These are phyloP conservation scores for Claviceps sp. DNA, from an alignment of 2,329 filamentous ascomycete species.

Conservation along the genomic window DNA sequence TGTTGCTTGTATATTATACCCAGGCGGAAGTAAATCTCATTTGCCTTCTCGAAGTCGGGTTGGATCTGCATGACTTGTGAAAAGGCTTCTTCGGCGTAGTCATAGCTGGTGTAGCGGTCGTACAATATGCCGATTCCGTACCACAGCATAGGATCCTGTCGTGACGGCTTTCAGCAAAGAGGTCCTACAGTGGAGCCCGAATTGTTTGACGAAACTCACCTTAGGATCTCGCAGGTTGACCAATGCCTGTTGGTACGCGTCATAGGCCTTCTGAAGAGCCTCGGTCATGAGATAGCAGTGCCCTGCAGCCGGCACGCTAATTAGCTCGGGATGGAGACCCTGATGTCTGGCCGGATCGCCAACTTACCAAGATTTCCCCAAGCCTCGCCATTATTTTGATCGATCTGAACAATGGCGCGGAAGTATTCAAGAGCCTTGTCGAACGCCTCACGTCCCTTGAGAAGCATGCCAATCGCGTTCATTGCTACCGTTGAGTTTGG, in stretches of 20 bases:
- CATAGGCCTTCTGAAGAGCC: constrained; percentile 90
- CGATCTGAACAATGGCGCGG: constrained; percentile 79
- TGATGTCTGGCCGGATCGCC: constrained; percentile 10
- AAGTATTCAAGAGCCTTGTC: constrained; percentile 89
- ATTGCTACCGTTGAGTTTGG: constrained; percentile 79
- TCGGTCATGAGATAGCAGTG: constrained; percentile 99
- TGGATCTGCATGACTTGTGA: constrained; percentile 99
- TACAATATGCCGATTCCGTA: constrained; percentile 98
- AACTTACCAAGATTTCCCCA: constrained; percentile 83
- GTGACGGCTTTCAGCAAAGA: not conserved
- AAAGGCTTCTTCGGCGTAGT: constrained; percentile 95
- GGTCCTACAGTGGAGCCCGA: not conserved
- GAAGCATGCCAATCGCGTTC: constrained; percentile 85
- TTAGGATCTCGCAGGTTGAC: constrained; percentile 90
- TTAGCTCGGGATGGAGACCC: constrained; percentile 4
- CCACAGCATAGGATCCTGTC: constrained; percentile 88
- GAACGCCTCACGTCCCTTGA: constrained; percentile 86
- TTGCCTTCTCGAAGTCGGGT: constrained; percentile 94
- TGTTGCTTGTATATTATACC: constrained; percentile 99
- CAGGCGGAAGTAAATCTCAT: constrained; percentile 95
- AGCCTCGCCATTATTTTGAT: constrained; percentile 80
- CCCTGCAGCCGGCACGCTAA: constrained; percentile 35
- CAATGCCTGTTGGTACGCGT: constrained; percentile 87
- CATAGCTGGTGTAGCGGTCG: constrained; percentile 87
- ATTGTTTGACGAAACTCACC: constrained; percentile 33